These are phyloP conservation scores for Podospora pseudocomata DNA, from an alignment of 495 filamentous ascomycete genomes.

Conservation along the genomic window DNA sequence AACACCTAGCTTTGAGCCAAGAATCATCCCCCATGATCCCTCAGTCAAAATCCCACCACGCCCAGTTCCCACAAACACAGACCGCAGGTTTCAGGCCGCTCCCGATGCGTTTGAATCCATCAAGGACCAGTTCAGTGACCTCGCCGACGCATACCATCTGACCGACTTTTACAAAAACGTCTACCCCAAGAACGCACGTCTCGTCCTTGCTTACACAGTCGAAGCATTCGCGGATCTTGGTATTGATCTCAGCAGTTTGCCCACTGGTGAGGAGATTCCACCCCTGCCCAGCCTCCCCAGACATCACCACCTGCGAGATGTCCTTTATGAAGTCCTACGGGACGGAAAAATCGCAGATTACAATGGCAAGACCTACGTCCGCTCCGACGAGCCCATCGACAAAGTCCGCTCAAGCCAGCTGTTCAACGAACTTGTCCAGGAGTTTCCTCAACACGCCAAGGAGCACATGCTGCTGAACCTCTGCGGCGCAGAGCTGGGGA, in stretches of 20 bases:
- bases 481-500: conserved; percentile 17
- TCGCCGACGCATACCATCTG: neutral
- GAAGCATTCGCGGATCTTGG: conserved; percentile 42
- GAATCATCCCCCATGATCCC: neutral
- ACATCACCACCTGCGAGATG: conserved; percentile 29
- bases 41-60: neutral
- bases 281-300: conserved; percentile 18
- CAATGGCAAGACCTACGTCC: neutral
- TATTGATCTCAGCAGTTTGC: conserved; percentile 18
- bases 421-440: neutral
- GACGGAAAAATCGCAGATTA: conserved; percentile 10
- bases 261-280: conserved; percentile 23
- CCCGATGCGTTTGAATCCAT: neutral
- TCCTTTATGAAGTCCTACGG: conserved; percentile 33
- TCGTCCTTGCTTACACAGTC: conserved; percentile 40
- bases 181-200: conserved; percentile 34
- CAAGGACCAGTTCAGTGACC: neutral
- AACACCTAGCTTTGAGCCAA: neutral
- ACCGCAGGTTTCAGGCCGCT: neutral
- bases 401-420: neutral
- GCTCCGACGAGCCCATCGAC: neutral
- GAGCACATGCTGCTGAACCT: conserved; percentile 8
- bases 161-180: conserved; percentile 32
- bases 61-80: neutral
- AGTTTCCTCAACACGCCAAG: conserved; percentile 7